Evolutionary conservation across 176 grass and related monocot species (phyloP).

Genomic region (Bromus sterilis): DNA sequence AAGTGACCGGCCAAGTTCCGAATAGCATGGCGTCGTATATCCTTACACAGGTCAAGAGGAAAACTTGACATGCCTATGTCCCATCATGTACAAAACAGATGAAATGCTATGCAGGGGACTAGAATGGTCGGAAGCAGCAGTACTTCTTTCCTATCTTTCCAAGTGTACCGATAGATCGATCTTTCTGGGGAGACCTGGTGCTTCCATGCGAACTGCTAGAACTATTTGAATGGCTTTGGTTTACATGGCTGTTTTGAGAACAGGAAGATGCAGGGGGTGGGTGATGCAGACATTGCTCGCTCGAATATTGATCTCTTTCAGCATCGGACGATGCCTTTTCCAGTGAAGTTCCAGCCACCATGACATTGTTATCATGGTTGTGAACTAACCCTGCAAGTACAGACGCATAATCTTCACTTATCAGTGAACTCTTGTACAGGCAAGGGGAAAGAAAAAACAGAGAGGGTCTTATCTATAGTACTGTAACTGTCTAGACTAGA

Average conservation of each 20-base stretch:
- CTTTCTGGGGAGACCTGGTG: background rate
- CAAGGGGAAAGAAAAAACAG: background rate
- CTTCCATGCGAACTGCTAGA: slow-evolving; percentile 11
- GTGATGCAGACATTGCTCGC: background rate
- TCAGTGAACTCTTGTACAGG: background rate
- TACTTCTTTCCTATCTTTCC: slow-evolving; percentile 45
- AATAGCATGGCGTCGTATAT: background rate
- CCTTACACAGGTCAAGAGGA: background rate
- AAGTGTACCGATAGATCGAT: slow-evolving; percentile 16
- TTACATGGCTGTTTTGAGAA: slow-evolving; percentile 5
- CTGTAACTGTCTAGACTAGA: background rate
- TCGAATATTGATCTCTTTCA: background rate
- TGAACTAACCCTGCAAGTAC: slow-evolving; percentile 13
- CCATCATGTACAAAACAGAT: slow-evolving; percentile 13
- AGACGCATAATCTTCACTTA: background rate
- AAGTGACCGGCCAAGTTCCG: background rate
- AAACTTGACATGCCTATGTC: background rate
- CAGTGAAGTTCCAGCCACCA: background rate
- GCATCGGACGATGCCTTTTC: background rate
- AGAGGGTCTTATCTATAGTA: background rate
- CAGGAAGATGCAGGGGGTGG: background rate
- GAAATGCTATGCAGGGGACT: background rate
- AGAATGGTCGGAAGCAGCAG: slow-evolving; percentile 41
- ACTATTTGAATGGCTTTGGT: slow-evolving; percentile 14
- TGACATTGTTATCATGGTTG: background rate